phyloP scores from a whole-genome alignment of 148 eudicot genomes.

The Chenopodium berlandieri region DNA sequence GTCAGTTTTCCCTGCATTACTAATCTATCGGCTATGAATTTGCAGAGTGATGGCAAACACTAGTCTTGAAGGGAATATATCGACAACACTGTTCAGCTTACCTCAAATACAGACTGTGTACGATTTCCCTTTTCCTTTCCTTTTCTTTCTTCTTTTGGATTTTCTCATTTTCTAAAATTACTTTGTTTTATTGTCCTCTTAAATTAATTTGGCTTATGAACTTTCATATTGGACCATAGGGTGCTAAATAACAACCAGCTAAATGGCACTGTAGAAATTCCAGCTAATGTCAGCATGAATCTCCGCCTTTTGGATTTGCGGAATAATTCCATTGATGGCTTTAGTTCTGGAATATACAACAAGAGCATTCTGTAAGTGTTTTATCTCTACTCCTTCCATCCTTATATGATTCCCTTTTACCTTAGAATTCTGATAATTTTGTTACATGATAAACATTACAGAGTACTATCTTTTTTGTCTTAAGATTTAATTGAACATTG shows the following conservation, averaged over 20 bases:
- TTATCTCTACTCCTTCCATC: slow-evolving; percentile 5
- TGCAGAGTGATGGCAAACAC: slow-evolving; percentile 41
- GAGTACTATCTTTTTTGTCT: neutral
- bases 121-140: neutral
- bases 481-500: neutral
- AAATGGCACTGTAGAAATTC: slow-evolving; percentile 51
- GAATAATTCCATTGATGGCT: slow-evolving; percentile 47
- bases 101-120: slow-evolving; percentile 41
- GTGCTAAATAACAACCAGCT: slow-evolving; percentile 59
- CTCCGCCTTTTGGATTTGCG: slow-evolving; percentile 50
- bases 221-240: slow-evolving; percentile 35
- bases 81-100: slow-evolving; percentile 28
- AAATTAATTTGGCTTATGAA: neutral
- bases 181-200: neutral
- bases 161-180: neutral
- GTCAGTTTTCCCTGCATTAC: neutral
- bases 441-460: neutral
- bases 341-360: slow-evolving; percentile 29
- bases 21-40: slow-evolving; percentile 10
- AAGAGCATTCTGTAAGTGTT: slow-evolving; percentile 37
- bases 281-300: slow-evolving; percentile 38
- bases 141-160: neutral
- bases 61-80: slow-evolving; percentile 34
- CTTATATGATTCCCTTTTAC: neutral
- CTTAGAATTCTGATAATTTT: neutral